Evolutionary conservation across 108 stramenopile genomes (phyloP).

Genomic region (Chaetoceros tenuissimus): DNA sequence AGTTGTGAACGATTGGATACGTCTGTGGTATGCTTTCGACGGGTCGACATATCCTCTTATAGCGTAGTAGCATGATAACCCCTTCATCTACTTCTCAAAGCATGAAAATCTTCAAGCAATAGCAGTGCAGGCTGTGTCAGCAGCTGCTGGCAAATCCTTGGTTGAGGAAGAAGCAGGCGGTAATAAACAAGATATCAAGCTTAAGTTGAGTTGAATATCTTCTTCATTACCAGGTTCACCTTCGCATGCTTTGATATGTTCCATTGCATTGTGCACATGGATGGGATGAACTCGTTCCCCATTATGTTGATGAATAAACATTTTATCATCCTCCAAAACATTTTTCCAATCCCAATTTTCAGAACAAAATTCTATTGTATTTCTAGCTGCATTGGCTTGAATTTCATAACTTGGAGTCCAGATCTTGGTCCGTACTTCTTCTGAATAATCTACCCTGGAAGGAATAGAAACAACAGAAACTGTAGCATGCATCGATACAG

Average conservation of each 20-base stretch:
- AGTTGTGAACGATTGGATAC: too few species aligned
- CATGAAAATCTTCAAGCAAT: too few species aligned
- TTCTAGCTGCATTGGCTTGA: constrained; percentile 1
- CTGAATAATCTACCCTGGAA: not conserved
- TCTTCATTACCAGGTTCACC: not conserved
- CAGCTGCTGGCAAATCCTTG: too few species aligned
- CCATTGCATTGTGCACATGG: constrained; percentile 1
- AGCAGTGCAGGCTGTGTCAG: too few species aligned
- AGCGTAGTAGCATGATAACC: too few species aligned
- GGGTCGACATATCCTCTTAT: too few species aligned
- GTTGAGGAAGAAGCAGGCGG: not conserved
- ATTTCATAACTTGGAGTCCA: not conserved
- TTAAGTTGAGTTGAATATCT: not conserved
- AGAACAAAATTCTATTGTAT: constrained; percentile 2
- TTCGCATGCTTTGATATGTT: not conserved
- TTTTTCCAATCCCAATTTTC: constrained; percentile 1
- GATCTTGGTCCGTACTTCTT: not conserved
- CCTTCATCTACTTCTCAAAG: too few species aligned
- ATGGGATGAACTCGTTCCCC: constrained; percentile 3
- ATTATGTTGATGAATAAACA: not conserved
- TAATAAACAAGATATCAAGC: not conserved
- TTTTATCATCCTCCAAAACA: constrained; percentile 1
- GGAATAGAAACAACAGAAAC: constrained; percentile 4
- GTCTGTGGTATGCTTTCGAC: too few species aligned
- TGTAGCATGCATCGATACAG: not conserved